Evolutionary conservation across 2,329 filamentous ascomycete genomes (phyloP).

Genomic region (Ophiostoma triangulosporum): DNA sequence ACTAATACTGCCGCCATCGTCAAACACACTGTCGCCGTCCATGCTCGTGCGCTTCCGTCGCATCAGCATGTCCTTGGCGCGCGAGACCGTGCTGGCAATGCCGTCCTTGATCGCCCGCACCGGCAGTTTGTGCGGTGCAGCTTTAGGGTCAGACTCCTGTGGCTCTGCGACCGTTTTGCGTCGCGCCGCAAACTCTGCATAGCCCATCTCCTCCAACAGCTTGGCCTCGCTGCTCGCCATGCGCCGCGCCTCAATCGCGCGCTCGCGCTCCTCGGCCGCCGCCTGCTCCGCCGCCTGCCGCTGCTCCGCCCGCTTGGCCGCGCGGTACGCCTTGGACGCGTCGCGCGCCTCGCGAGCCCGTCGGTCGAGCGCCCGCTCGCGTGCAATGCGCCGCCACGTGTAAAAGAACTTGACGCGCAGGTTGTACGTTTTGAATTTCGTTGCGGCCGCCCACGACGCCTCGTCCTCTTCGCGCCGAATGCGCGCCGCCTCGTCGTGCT

Average conservation of each 20-base stretch:
- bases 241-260: conserved; percentile 13
- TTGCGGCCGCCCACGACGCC: conserved; percentile 31
- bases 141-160: too few relatives aligned
- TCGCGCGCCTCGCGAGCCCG: conserved; percentile 39
- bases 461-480: conserved; percentile 35
- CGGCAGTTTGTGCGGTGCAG: not conserved
- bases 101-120: conserved; percentile 1
- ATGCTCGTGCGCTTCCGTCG: not conserved
- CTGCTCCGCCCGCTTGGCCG: conserved; percentile 20
- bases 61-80: conserved; percentile 6
- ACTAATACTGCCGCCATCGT: conserved; percentile 7
- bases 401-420: conserved; percentile 43
- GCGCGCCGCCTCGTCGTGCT: conserved; percentile 28
- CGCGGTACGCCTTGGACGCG: conserved; percentile 27
- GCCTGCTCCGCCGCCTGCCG: conserved; percentile 23
- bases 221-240: conserved; percentile 15
- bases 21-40: not conserved
- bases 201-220: conserved; percentile 13
- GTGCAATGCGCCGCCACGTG: conserved; percentile 37
- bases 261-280: conserved; percentile 21
- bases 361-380: conserved; percentile 33
- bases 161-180: conserved; percentile 14
- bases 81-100: conserved; percentile 6
- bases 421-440: conserved; percentile 34
- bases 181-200: conserved; percentile 6